phyloP scores from a whole-genome alignment of 2,329 filamentous ascomycete species.

The Aureobasidium sp. region DNA sequence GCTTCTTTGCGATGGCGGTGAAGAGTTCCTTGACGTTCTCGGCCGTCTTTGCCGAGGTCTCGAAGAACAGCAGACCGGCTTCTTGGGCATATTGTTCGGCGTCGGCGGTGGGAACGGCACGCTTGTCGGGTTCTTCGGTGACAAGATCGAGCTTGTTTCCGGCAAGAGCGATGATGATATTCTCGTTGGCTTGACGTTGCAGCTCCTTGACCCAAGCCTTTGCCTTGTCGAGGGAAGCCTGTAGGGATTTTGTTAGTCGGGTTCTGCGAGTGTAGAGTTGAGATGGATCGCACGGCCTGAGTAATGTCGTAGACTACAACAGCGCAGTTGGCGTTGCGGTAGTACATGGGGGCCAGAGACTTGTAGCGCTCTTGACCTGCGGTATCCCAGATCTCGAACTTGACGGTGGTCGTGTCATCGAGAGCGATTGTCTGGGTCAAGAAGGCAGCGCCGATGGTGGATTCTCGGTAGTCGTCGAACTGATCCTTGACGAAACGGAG shows the following conservation, averaged over 20 bases:
- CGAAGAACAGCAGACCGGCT: slow-evolving; percentile 92
- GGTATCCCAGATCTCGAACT: slow-evolving; percentile 99
- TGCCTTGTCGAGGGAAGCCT: slow-evolving; percentile 97
- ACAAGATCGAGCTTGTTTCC: slow-evolving; percentile 98
- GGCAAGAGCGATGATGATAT: slow-evolving; percentile 96
- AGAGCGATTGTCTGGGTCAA: slow-evolving; percentile 97
- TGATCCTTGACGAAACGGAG: slow-evolving; percentile 99
- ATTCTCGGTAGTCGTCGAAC: slow-evolving; percentile 98
- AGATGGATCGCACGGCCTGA: slow-evolving; percentile 68
- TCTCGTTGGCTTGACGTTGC: slow-evolving; percentile 97
- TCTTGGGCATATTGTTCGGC: slow-evolving; percentile 93
- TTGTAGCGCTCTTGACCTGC: slow-evolving; percentile 98
- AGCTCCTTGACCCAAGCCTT: slow-evolving; percentile 99
- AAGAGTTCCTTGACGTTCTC: slow-evolving; percentile 95
- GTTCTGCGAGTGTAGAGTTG: not conserved
- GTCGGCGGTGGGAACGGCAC: slow-evolving; percentile 79
- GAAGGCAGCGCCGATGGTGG: slow-evolving; percentile 96
- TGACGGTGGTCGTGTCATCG: slow-evolving; percentile 96
- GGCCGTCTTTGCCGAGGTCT: slow-evolving; percentile 95
- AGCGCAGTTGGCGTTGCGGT: slow-evolving; percentile 97
- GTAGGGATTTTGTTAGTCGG: slow-evolving; percentile 8
- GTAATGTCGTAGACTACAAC: slow-evolving; percentile 99
- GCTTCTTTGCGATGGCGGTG: slow-evolving; percentile 94
- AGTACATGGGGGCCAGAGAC: slow-evolving; percentile 98
- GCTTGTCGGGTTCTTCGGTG: slow-evolving; percentile 89